phyloP scores from a whole-genome alignment of 2,329 filamentous ascomycete genomes.

The Alternaria brassicicola region DNA sequence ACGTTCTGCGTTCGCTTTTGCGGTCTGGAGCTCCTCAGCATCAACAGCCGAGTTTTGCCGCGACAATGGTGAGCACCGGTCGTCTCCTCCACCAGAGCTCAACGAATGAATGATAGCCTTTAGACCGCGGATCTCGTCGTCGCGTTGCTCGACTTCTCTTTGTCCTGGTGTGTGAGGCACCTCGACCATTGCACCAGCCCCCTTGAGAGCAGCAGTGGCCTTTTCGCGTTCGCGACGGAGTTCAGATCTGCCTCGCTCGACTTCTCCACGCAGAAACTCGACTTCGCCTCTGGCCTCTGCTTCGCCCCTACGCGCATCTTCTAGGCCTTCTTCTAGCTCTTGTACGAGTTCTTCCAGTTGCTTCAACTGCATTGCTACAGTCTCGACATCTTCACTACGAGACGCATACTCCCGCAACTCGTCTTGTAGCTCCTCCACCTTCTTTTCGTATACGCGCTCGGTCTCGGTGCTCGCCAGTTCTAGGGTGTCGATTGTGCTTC shows the following conservation, averaged over 20 bases:
- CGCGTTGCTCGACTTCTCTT: conserved; percentile 88
- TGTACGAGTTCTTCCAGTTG: conserved; percentile 95
- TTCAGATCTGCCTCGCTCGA: conserved; percentile 88
- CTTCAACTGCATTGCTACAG: conserved; percentile 88
- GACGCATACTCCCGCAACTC: conserved; percentile 85
- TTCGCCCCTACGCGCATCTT: conserved; percentile 91
- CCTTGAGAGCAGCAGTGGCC: conserved; percentile 66
- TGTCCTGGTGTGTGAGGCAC: conserved; percentile 52
- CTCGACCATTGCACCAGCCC: conserved; percentile 56
- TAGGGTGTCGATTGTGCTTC: conserved; percentile 94
- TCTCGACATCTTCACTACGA: conserved; percentile 85
- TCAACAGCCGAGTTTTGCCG: conserved; percentile 37
- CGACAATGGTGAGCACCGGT: conserved; percentile 42
- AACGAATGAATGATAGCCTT: conserved; percentile 98
- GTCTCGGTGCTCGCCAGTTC: conserved; percentile 96
- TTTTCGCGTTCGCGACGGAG: conserved; percentile 88
- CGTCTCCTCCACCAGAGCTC: conserved; percentile 69
- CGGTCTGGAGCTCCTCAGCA: conserved; percentile 59
- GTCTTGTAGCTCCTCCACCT: conserved; percentile 82
- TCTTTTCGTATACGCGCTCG: conserved; percentile 92
- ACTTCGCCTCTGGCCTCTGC: conserved; percentile 95
- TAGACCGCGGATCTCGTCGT: conserved; percentile 94
- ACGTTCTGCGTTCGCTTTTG: conserved; percentile 67
- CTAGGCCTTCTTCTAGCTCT: conserved; percentile 93
- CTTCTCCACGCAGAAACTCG: conserved; percentile 92